Base-by-base conservation (phyloP, 129 eudicot genomes). In the Deinandra increscens region DNA sequence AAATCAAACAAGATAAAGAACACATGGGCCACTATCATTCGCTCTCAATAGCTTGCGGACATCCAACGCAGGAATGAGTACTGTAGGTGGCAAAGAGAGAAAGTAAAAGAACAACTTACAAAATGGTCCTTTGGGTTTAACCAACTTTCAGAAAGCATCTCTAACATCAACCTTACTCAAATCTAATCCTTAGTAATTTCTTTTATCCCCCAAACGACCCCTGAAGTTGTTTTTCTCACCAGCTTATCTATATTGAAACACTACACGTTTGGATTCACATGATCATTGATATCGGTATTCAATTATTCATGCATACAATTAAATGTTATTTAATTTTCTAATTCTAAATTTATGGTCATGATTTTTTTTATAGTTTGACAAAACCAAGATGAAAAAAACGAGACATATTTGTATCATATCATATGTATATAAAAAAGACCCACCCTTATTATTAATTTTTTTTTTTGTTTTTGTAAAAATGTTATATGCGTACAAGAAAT, bases 61-160 rank as follows among this genome's bases (percentile, higher is more conserved):
- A 58, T 26, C 42, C 66, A 46, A 76, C 80, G 80, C 80, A 68
- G 75, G 31, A 76, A 76, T 76, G 80, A 33, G 19, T 26, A 76
- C 45, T 46, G 69, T 75, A 59, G 80, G 39, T 62, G 37, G 5
- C 64, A 76, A 76, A 60, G 33, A 75, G 29, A 56, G 44, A 14
- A 63, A 34, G 62, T 5, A 20, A 51, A 10, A 46, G 10, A 2
- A 72, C 37, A 23, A 15, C 14, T 68, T 34, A n/a, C 14, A 60
- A 6, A 6, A 9, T 13, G 31, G 26, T 33, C 66, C 42, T 60
- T 34, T 9, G 5, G 6, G 11, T 60, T 60, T 60, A 34, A 34
- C 26, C 26, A n/a, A 15, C 34, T 14, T 60, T 60, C 66, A 13
- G 1, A 58, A 26, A 29, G 9, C 20, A 55, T 73, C 61, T 39